Base-by-base conservation (phyloP, 139 green algal genomes). In the Tetradesmus lagerheimii region DNA sequence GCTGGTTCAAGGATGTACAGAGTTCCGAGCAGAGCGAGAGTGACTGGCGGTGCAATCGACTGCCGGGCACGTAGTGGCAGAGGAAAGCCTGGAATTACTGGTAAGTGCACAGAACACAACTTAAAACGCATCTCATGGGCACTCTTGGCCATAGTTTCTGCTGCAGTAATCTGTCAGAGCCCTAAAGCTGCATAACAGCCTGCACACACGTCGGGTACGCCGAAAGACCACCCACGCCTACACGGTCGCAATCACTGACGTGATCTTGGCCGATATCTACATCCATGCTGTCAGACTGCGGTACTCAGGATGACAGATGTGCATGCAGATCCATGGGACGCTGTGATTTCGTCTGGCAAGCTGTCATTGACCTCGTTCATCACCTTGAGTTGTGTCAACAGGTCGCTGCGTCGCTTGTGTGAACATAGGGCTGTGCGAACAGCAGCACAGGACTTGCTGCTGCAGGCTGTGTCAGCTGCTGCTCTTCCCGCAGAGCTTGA, bases 401-500 rank as follows among this genome's bases (percentile, higher is more conserved):
- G 9, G 18, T n/a, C 23, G 5, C 20, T 71, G 57, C 1, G 20
- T 20, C 25, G 31, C 57, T 23, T 31, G 23, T 71, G 57, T 23
- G 23, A 1, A 23, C 57, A 34, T 20, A 84, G 1, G 38, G 23
- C 39, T 64, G 29, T 27, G 39, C 25, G 27, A 64, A 64, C 41
- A 67, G 79, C 41, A 84, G 79, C 80, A 86, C 43, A 31, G 41
- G 31, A 85, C 11, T 43, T 85, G 39, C 57, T 71, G 8, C 57
- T 71, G 57, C 57, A 71, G 20, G 20, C 57, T 71, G 25, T 71
- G 9, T 71, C 57, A 31, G 57, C 57, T 71, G 57, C 57, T 8
- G 80, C 31, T 14, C 9, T 16, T 41, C 4, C 20, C 8, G 57
- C 57, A 71, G 20, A 31, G 57, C 57, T 18, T 31, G 57, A 71